These are phyloP conservation scores for Aureobasidium sp. DNA, from an alignment of 2,329 filamentous ascomycete species.

Conservation along the genomic window DNA sequence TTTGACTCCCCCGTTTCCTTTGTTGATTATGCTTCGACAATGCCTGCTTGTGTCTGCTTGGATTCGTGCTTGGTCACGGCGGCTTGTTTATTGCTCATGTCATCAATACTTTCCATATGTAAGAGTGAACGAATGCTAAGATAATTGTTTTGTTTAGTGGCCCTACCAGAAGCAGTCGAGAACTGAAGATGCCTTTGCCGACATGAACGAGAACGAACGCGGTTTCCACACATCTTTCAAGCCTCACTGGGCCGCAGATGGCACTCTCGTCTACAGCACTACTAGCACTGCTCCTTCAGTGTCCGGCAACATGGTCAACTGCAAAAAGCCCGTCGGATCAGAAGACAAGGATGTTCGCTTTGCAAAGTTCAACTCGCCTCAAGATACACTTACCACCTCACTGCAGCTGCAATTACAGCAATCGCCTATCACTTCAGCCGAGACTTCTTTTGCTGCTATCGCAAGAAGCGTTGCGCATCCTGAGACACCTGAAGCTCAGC, in stretches of 20 bases:
- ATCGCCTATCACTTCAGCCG: slow-evolving; percentile 20
- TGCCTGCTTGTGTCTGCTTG: neutral
- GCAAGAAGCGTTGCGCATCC: slow-evolving; percentile 28
- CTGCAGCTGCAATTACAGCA: slow-evolving; percentile 50
- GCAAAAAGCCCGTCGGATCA: slow-evolving; percentile 54
- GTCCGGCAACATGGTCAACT: slow-evolving; percentile 47
- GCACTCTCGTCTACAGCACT: slow-evolving; percentile 61
- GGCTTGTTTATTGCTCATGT: neutral
- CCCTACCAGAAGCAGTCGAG: slow-evolving; percentile 77
- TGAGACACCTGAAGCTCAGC: slow-evolving; percentile 23
- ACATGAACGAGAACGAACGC: slow-evolving; percentile 58
- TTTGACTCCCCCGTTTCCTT: slow-evolving; percentile 56
- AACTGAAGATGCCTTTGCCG: slow-evolving; percentile 55
- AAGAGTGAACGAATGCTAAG: slow-evolving; percentile 34
- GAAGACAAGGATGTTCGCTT: slow-evolving; percentile 59
- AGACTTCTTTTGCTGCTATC: slow-evolving; percentile 41
- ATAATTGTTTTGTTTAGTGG: slow-evolving; percentile 55
- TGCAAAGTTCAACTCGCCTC: slow-evolving; percentile 51
- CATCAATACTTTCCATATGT: slow-evolving; percentile 11
- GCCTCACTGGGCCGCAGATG: slow-evolving; percentile 70
- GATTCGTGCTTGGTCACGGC: neutral
- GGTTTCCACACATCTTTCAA: slow-evolving; percentile 68
- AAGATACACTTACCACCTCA: slow-evolving; percentile 22
- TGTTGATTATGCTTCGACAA: neutral
- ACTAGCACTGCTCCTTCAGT: slow-evolving; percentile 34